Percentiles rank a stretch among this genome's conserved stretches.
These are phyloP conservation scores for Seiridium unicorne DNA, from an alignment of 2,329 filamentous ascomycete species.

Conservation along the genomic window DNA sequence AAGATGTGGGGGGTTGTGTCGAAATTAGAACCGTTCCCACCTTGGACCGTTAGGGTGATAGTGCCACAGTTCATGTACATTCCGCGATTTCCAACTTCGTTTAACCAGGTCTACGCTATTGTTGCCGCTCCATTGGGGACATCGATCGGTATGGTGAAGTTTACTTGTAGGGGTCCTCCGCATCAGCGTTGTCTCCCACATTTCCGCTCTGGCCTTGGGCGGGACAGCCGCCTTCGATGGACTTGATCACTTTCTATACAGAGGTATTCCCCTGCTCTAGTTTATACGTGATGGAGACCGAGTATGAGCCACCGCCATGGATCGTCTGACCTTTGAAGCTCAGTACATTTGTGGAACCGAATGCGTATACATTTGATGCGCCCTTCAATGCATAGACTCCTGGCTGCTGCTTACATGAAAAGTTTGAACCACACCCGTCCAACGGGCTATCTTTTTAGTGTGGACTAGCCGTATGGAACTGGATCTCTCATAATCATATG, in stretches of 20 bases:
- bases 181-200: conserved; percentile 42
- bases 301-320: conserved; percentile 91
- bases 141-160: conserved; percentile 69
- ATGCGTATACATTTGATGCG: neutral
- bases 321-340: conserved; percentile 37
- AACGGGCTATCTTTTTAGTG: neutral
- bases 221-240: conserved; percentile 83
- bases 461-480: neutral
- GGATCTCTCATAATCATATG: neutral
- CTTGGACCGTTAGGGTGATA: conserved; percentile 58
- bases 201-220: conserved; percentile 57
- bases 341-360: neutral
- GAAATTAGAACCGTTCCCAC: conserved; percentile 51
- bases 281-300: conserved; percentile 85
- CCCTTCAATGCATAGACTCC: neutral
- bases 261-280: conserved; percentile 61
- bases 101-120: conserved; percentile 93
- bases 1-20: conserved; percentile 71
- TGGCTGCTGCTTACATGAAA: neutral
- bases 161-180: conserved; percentile 55
- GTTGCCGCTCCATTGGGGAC: conserved; percentile 75
- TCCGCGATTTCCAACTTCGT: conserved; percentile 82
- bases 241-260: conserved; percentile 86
- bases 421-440: neutral
- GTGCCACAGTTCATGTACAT: conserved; percentile 98